phyloP scores from a whole-genome alignment of 1,284 basidiomycete species.

The Puccinia coronata region DNA sequence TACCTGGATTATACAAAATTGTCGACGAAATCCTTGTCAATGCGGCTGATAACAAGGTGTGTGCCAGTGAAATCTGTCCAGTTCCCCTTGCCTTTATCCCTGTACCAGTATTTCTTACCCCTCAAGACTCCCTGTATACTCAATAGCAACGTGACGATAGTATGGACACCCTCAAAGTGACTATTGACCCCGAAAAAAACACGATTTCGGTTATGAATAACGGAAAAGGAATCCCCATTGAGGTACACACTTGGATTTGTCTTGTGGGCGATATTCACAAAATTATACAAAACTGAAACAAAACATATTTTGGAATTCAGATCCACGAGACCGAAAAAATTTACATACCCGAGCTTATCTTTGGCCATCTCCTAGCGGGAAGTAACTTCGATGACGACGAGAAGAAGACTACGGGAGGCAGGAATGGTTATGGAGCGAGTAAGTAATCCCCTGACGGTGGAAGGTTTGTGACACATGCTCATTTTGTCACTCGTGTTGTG shows the following conservation, averaged over 20 bases:
- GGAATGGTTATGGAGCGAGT: slow-evolving; percentile 95
- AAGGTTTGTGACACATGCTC: background rate
- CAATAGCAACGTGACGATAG: slow-evolving; percentile 65
- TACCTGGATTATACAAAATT: slow-evolving; percentile 99
- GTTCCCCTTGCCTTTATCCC: slow-evolving; percentile 6
- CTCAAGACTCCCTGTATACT: background rate
- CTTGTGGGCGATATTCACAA: background rate
- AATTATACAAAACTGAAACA: background rate
- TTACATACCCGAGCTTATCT: slow-evolving; percentile 97
- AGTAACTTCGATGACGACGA: slow-evolving; percentile 99
- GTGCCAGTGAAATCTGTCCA: background rate
- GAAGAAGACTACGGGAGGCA: slow-evolving; percentile 89
- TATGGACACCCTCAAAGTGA: slow-evolving; percentile 88
- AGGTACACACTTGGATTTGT: background rate
- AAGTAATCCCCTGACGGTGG: background rate
- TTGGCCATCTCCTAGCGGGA: slow-evolving; percentile 71
- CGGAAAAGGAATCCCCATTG: slow-evolving; percentile 92
- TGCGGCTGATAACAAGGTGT: slow-evolving; percentile 96
- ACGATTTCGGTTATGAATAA: slow-evolving; percentile 94
- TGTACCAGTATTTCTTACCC: background rate
- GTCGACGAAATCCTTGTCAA: slow-evolving; percentile 99
- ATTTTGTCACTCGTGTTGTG: slow-evolving; percentile 49
- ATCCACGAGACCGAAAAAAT: slow-evolving; percentile 90
- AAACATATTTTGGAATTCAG: slow-evolving; percentile 59
- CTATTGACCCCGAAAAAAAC: slow-evolving; percentile 78